Evolutionary conservation across 441 rosid genomes (phyloP).

Genomic region (Croton laevigatus): DNA sequence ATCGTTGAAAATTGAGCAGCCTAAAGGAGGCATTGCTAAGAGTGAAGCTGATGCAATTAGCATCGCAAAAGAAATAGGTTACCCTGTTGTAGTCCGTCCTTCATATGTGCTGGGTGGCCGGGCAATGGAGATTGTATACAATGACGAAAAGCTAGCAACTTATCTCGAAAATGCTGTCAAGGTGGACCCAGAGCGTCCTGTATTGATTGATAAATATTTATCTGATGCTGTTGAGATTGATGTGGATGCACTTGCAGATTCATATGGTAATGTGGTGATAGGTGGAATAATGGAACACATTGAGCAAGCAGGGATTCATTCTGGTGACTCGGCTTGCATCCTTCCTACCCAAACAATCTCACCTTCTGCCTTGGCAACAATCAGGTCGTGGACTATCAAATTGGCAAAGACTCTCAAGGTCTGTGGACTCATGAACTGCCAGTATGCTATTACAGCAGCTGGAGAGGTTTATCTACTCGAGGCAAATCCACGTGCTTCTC

Average conservation of each 20-base stretch:
- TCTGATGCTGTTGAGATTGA: slow-evolving; percentile 93
- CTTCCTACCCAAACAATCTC: slow-evolving; percentile 83
- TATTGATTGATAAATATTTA: slow-evolving; percentile 79
- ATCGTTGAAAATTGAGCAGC: slow-evolving; percentile 80
- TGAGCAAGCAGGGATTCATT: slow-evolving; percentile 89
- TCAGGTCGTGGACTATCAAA: slow-evolving; percentile 73
- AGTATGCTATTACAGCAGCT: slow-evolving; percentile 77
- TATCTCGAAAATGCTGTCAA: slow-evolving; percentile 89
- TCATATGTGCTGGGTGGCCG: slow-evolving; percentile 96
- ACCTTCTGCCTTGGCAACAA: slow-evolving; percentile 63
- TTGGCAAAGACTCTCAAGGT: slow-evolving; percentile 77
- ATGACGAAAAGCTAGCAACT: slow-evolving; percentile 66
- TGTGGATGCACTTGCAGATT: slow-evolving; percentile 87
- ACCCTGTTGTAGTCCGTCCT: slow-evolving; percentile 95
- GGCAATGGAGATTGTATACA: slow-evolving; percentile 92
- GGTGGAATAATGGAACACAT: slow-evolving; percentile 84
- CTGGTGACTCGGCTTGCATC: slow-evolving; percentile 92
- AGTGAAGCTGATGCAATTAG: slow-evolving; percentile 81
- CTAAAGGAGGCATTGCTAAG: slow-evolving; percentile 96
- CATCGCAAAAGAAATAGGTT: slow-evolving; percentile 77
- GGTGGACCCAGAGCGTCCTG: slow-evolving; percentile 95
- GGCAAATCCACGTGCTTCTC: slow-evolving; percentile 98
- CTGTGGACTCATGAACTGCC: slow-evolving; percentile 97
- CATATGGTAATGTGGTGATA: slow-evolving; percentile 66
- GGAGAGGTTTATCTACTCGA: slow-evolving; percentile 90